phyloP scores from a whole-genome alignment of 805 yeast species.

The Candida insectorum region DNA sequence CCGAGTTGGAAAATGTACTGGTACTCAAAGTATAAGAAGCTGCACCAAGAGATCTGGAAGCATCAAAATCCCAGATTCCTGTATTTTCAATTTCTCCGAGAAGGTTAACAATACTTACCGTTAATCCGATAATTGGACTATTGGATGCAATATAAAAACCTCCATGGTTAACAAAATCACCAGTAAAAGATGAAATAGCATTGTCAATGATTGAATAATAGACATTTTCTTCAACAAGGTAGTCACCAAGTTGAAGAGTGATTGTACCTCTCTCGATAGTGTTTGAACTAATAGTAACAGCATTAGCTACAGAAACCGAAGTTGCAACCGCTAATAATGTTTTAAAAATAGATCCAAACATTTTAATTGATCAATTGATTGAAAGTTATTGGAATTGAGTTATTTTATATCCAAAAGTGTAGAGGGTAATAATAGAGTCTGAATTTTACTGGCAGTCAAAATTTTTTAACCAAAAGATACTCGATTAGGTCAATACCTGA shows the following conservation, averaged over 20 bases:
- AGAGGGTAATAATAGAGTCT: too few species aligned
- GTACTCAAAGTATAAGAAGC: conserved; percentile 18
- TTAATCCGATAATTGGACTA: conserved; percentile 13
- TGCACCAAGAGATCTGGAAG: conserved; percentile 14
- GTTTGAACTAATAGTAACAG: conserved; percentile 13
- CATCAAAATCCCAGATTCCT: conserved; percentile 23
- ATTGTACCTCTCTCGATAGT: conserved; percentile 17
- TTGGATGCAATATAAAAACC: conserved; percentile 20
- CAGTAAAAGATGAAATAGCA: conserved; percentile 18
- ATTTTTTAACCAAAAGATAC: too few species aligned
- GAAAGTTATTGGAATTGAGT: too few species aligned
- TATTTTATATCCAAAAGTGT: too few species aligned
- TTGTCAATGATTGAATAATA: conserved; percentile 25
- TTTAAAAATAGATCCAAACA: neutral
- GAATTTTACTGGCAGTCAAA: too few species aligned
- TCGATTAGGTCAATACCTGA: too few species aligned
- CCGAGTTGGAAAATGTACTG: conserved; percentile 19
- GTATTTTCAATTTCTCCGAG: conserved; percentile 11
- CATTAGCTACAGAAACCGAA: conserved; percentile 3
- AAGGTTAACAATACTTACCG: conserved; percentile 10
- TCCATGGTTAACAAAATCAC: conserved; percentile 19
- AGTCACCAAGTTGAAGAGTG: conserved; percentile 16
- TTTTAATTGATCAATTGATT: too few species aligned
- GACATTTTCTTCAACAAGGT: conserved; percentile 18
- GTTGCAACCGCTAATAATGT: neutral